Evolutionary conservation across 2,329 filamentous ascomycete genomes (phyloP).

Genomic region (Dryadomyces quercus-mongolicae): DNA sequence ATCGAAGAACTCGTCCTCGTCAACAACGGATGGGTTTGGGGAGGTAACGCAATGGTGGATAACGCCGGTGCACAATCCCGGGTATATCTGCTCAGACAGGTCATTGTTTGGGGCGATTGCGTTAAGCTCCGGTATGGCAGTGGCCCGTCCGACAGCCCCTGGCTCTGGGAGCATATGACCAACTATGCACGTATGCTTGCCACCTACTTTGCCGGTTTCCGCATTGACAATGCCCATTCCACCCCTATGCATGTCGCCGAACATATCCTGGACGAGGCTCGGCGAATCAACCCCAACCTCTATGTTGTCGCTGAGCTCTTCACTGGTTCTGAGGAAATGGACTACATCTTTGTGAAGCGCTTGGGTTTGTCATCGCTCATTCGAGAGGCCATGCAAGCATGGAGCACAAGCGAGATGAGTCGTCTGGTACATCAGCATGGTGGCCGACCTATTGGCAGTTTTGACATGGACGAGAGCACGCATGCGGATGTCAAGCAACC

Average conservation of each 20-base stretch:
- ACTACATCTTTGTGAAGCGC: conserved; percentile 89
- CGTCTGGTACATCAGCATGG: conserved; percentile 87
- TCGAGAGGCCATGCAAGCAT: conserved; percentile 95
- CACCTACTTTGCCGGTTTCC: conserved; percentile 88
- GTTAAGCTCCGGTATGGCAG: conserved; percentile 89
- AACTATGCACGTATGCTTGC: conserved; percentile 85
- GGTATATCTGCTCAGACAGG: conserved; percentile 89
- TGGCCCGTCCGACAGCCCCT: conserved; percentile 74
- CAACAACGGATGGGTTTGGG: conserved; percentile 99
- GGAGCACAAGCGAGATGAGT: conserved; percentile 88
- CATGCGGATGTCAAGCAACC: neutral
- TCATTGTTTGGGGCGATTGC: conserved; percentile 97
- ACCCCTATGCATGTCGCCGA: conserved; percentile 91
- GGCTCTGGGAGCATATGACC: conserved; percentile 91
- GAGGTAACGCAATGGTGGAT: conserved; percentile 84
- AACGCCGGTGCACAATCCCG: conserved; percentile 82
- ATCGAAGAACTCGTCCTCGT: conserved; percentile 68
- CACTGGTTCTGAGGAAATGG: conserved; percentile 87
- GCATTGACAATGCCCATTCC: conserved; percentile 96
- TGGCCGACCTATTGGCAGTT: conserved; percentile 89
- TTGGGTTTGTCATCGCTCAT: conserved; percentile 87
- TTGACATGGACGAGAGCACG: conserved; percentile 81
- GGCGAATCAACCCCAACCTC: conserved; percentile 72
- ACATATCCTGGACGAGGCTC: conserved; percentile 88
- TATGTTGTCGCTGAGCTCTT: conserved; percentile 94